Conservation (phyloP, 345 rosid genomes). For the Melaleuca alternifolia region DNA sequence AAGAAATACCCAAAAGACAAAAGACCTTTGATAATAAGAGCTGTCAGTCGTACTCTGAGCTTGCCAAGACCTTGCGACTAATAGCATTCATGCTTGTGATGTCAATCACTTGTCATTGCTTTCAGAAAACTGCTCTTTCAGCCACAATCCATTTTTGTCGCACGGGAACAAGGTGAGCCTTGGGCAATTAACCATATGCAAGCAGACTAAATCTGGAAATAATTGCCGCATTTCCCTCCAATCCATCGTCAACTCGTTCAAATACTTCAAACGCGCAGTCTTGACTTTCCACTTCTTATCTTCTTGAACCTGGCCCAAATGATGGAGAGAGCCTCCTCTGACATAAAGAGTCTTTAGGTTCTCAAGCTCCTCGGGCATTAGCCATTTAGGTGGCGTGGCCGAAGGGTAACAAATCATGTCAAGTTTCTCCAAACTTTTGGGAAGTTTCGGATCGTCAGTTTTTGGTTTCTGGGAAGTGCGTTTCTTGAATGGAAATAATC, state of each 20-base stretch:
- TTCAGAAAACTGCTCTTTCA: background rate
- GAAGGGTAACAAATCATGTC: conserved; percentile 5
- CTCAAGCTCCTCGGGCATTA: background rate
- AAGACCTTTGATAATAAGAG: background rate
- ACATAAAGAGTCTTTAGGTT: background rate
- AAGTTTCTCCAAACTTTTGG: background rate
- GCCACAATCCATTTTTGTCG: conserved; percentile 7
- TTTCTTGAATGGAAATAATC: background rate
- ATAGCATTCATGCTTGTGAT: background rate
- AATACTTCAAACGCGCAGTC: conserved; percentile 29
- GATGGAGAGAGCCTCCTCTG: conserved; percentile 18
- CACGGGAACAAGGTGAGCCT: conserved; percentile 26
- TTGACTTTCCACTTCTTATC: conserved; percentile 1
- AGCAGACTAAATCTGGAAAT: conserved; percentile 14
- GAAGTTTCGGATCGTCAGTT: background rate
- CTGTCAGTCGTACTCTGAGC: background rate
- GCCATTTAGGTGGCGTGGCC: background rate
- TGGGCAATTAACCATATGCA: conserved; percentile 29
- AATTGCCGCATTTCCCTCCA: conserved; percentile 14
- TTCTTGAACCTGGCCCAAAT: background rate
- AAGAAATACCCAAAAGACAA: background rate
- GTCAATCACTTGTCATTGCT: background rate
- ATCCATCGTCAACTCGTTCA: conserved; percentile 14
- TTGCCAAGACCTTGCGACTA: background rate
- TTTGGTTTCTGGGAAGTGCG: background rate